Base-by-base conservation (phyloP, 164 flowering plant genomes). In the Houttuynia cordata region DNA sequence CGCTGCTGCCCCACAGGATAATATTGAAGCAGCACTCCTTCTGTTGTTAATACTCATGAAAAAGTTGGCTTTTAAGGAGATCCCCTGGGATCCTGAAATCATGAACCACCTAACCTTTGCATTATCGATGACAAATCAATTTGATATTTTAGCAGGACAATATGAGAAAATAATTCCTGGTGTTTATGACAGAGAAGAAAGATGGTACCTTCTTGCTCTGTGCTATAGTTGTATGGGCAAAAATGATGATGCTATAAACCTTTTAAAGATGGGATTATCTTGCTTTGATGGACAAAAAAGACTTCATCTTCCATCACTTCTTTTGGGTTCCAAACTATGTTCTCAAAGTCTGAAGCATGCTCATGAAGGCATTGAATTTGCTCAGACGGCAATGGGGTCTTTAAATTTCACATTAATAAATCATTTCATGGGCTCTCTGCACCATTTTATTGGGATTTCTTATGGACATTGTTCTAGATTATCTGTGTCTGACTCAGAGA, bases 121-220 rank as follows among this genome's bases (percentile, higher is more conserved):
- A 37, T 78, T 88, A 19, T 75, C 96, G 7, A 57, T 87, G 15
- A 74, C 78, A 40, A 86, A 84, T 47, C 72, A 73, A 30, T 85
- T 76, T 70, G 89, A 80, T 52, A 73, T 78, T 60, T 64, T 94
- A 53, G 96, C 95, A 2, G 65, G 74, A n/a, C 83, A 83, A 70
- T 62, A 86, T 40, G 99, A 94, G 79, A 89, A 85, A 71, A 72
- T 68, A 53, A 77, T 90, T 60, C 97, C 99, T 0, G 89, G 95
- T 41, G 62, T 74, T 14, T 88, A 85, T 58, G 65, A 57, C 57
- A 72, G 97, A 69, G 77, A 72, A 25, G 89, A 88, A 63, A 79
- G 97, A 61, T 94, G 97, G 99, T 85, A 86, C 70, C 59, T 82
- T 75, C 96, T 94, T 40, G 85, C 95, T 64, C 93, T 94, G 59